Evolutionary conservation across 2,329 filamentous ascomycete genomes (phyloP).

Genomic region (Aureobasidium sp.): DNA sequence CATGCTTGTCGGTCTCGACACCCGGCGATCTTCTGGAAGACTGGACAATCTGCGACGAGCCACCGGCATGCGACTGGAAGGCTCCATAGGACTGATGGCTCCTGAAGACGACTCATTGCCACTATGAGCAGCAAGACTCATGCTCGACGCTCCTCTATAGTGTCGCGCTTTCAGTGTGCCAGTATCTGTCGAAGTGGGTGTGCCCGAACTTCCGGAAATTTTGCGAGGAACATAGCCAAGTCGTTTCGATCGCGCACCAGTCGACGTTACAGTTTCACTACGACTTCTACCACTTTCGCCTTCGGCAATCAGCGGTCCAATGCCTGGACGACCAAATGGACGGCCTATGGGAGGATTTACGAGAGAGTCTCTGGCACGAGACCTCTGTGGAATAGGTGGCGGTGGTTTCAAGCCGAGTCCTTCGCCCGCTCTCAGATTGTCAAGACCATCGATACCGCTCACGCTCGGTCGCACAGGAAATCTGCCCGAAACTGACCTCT

Average conservation of each 20-base stretch:
- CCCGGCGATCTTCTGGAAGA: slow-evolving; percentile 19
- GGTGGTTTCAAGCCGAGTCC: slow-evolving; percentile 57
- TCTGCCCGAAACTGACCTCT: slow-evolving; percentile 44
- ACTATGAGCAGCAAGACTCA: slow-evolving; percentile 23
- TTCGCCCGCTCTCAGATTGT: slow-evolving; percentile 41
- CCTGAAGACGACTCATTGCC: slow-evolving; percentile 28
- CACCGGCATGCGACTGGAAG: slow-evolving; percentile 7
- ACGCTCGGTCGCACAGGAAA: slow-evolving; percentile 63
- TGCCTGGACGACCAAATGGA: slow-evolving; percentile 50
- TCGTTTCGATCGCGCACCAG: slow-evolving; percentile 49
- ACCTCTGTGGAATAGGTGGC: slow-evolving; percentile 72
- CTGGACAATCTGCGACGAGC: slow-evolving; percentile 19
- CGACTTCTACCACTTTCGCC: slow-evolving; percentile 62
- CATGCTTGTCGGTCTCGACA: slow-evolving; percentile 18
- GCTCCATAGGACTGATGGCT: slow-evolving; percentile 28
- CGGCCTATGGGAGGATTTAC: slow-evolving; percentile 33
- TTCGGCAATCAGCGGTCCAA: slow-evolving; percentile 63
- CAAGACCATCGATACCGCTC: slow-evolving; percentile 49
- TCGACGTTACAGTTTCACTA: slow-evolving; percentile 51
- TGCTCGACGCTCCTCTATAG: slow-evolving; percentile 26
- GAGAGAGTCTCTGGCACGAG: slow-evolving; percentile 60
- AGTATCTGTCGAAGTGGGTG: slow-evolving; percentile 22
- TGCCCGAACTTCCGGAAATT: slow-evolving; percentile 37
- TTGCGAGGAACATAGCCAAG: slow-evolving; percentile 56
- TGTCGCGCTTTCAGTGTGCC: slow-evolving; percentile 27